phyloP scores from a whole-genome alignment of 2,329 filamentous ascomycete genomes.

The Colletotrichum agaves region DNA sequence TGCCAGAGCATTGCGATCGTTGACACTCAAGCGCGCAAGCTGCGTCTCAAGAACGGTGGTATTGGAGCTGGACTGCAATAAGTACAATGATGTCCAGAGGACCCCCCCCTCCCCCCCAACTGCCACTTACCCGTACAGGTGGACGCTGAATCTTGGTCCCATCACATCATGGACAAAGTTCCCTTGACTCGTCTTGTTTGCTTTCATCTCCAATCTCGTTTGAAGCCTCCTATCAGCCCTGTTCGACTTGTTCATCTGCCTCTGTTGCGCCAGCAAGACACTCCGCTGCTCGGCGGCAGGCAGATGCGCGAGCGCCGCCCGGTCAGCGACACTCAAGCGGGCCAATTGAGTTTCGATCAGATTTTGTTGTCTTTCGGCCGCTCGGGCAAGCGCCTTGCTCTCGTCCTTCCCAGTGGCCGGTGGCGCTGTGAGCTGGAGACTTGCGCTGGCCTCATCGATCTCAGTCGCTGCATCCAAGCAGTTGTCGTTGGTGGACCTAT shows the following conservation, averaged over 20 bases:
- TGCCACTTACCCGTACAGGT: too few relatives aligned
- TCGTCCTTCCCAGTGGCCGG: not conserved
- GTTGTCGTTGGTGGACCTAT: not conserved
- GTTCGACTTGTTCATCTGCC: constrained; percentile 43
- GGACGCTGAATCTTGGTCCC: too few relatives aligned
- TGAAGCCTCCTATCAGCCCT: constrained; percentile 37
- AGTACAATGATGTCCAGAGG: too few relatives aligned
- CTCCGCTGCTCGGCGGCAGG: constrained; percentile 44
- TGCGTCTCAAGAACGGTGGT: constrained; percentile 34
- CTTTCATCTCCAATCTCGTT: constrained; percentile 40
- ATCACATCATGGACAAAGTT: too few relatives aligned
- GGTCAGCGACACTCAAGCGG: constrained; percentile 43
- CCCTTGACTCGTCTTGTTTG: constrained; percentile 30
- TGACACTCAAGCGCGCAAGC: constrained; percentile 42
- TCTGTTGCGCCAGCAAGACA: constrained; percentile 43
- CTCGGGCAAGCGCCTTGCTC: constrained; percentile 16
- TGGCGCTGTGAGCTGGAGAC: not conserved
- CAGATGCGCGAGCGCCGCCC: constrained; percentile 43
- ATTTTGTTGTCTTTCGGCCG: constrained; percentile 34
- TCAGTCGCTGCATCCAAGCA: not conserved
- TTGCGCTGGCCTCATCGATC: constrained; percentile 2
- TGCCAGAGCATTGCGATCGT: constrained; percentile 43
- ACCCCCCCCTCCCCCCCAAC: too few relatives aligned
- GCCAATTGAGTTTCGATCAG: constrained; percentile 41
- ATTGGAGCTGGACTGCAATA: too few relatives aligned